Evolutionary conservation across 2,329 filamentous ascomycete species (phyloP), one percentile per base, ranked within the genome.

Genomic region (Graphilbum ipis-grandicollis): DNA sequence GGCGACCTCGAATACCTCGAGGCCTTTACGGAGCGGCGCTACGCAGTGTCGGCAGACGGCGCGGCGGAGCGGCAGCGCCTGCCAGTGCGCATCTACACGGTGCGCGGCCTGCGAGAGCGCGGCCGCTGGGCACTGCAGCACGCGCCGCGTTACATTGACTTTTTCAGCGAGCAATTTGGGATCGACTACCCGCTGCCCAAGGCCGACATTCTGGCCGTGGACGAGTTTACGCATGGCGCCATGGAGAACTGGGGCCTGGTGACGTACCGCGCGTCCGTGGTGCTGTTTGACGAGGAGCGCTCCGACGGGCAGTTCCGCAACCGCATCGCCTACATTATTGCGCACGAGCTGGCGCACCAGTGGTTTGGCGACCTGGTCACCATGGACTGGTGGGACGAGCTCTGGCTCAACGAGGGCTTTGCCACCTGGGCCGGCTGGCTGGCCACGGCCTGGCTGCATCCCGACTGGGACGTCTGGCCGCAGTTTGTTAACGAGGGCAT

Each of bases 171-270:
- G 56, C 76, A 90, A 48, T 98, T 93, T 51, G 77, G 77, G 47
- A 83, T 93, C 46, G 85, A 93, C 51, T 94, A 93, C 55, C 86
- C 86, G 23, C 68, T 94, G 15, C 85, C 86, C 43, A 94, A 94
- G 65, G 79, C 83, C 5, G 86, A 94, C 56, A 66, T 94, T 35
- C 66, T 94, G 31, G 85, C 85, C 42, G 85, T 93, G 10, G 84
- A 93, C 58, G 86, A 93, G 60, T 93, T 98, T 62, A 90, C 68
- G 4, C 68, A 72, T 54, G 79, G 81, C 33, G 84, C 84, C 46
- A 92, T 92, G 82, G 86, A 94, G 63, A 92, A 92, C 55, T 94
- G 86, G 86, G 86, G 86, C 46, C 67, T 98, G 37, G 84, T 98
- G 40, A 96, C 90, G 23, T 98, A 96, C 61, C 73, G 85, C 46